These are phyloP conservation scores for Populus deltoides DNA, from an alignment of 345 rosid genomes.

Conservation along the genomic window DNA sequence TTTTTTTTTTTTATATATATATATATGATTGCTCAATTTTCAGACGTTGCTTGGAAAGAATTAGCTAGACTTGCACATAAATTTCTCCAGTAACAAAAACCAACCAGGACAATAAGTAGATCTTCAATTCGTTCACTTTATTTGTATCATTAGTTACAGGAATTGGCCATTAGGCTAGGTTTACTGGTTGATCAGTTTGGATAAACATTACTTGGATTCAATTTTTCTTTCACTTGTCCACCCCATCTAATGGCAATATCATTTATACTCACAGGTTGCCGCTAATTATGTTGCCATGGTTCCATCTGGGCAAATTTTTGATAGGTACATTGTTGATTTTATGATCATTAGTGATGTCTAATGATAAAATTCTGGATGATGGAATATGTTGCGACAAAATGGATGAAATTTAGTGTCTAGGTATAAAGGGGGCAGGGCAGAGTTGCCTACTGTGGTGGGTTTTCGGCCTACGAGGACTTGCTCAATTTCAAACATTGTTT, in stretches of 20 bases:
- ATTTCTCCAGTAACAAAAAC: too few relatives aligned
- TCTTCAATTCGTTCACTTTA: too few relatives aligned
- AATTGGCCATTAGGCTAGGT: not conserved
- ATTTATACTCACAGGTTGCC: constrained; percentile 56
- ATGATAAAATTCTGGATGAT: not conserved
- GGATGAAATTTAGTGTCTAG: not conserved
- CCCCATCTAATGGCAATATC: not conserved
- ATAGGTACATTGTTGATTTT: constrained; percentile 46
- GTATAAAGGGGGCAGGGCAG: not conserved
- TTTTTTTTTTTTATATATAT: too few relatives aligned
- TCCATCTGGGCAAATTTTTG: constrained; percentile 91
- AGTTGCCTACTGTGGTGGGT: not conserved
- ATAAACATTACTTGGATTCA: not conserved
- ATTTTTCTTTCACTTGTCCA: not conserved
- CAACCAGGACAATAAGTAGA: too few relatives aligned
- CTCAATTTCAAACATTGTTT: constrained; percentile 3
- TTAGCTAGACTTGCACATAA: not conserved
- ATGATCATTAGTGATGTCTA: not conserved
- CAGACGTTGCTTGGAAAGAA: not conserved
- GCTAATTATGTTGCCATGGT: constrained; percentile 96
- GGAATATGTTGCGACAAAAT: not conserved
- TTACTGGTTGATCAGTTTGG: not conserved
- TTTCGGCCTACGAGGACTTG: not conserved
- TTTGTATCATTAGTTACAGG: not conserved
- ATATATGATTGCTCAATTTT: not conserved